Percentiles rank a stretch among this genome's conserved stretches.
Evolutionary conservation across 78 protist genomes (phyloP).

Genomic region (slime mould (Dictyostelium discoideum)): dicty_2.7 NC_007088.5:7671501-7672000

Average conservation of each 20-base stretch:
- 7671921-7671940: not conserved
- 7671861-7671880: slow-evolving; percentile 15
- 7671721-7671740: slow-evolving; percentile 19
- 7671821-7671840: not conserved
- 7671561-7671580: slow-evolving; percentile 31
- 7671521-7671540: slow-evolving; percentile 32
- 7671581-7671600: not conserved
- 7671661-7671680: not conserved
- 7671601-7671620: not conserved
- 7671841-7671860: not conserved
- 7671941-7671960: not conserved
- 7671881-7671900: slow-evolving; percentile 8
- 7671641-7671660: not conserved
- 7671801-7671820: not conserved
- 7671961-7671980: not conserved
- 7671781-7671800: not conserved
- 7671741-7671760: not conserved
- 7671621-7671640: not conserved
- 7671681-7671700: slow-evolving; percentile 1
- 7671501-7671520: slow-evolving; percentile 12
- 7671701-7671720: not conserved
- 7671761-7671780: not conserved
- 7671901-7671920: slow-evolving; percentile 43
- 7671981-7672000: not conserved
- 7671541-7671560: not conserved